A percentile compares a stretch with the other conserved stretches of the same genome.
Evolutionary conservation across 2,329 filamentous ascomycete species (phyloP).

Genomic region (Colletotrichum orbiculare): DNA sequence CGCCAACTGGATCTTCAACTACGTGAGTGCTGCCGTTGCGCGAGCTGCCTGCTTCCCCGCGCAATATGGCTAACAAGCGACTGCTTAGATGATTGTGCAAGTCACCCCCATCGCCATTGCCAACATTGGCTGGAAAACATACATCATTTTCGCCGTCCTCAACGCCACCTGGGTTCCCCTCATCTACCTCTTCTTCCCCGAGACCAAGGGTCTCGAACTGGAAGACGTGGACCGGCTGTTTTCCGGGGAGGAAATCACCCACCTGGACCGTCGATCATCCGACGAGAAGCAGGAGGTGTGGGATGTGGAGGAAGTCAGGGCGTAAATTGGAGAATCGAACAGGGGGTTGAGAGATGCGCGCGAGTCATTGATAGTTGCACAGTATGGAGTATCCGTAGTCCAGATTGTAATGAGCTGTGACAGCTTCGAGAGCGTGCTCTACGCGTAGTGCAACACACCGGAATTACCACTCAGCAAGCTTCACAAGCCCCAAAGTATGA

Average conservation of each 20-base stretch:
- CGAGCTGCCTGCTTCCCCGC: background rate
- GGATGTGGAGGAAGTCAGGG: conserved; percentile 24
- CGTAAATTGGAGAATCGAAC: background rate
- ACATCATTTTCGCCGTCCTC: conserved; percentile 44
- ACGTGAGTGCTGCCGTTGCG: conserved; percentile 39
- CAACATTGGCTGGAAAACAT: conserved; percentile 38
- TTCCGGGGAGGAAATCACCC: conserved; percentile 39
- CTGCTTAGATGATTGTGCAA: conserved; percentile 34
- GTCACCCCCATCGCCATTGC: conserved; percentile 35
- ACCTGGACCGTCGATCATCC: conserved; percentile 20
- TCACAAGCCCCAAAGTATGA: too few species aligned
- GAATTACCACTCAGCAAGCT: too few species aligned
- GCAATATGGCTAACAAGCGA: background rate
- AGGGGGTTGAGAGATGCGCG: background rate
- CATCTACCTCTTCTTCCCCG: conserved; percentile 47
- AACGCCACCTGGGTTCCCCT: conserved; percentile 44
- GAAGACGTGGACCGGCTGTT: conserved; percentile 49
- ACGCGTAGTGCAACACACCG: too few species aligned
- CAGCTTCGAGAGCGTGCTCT: background rate
- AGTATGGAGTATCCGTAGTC: background rate
- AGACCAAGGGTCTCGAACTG: conserved; percentile 51
- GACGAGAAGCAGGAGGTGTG: conserved; percentile 17
- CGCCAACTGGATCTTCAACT: conserved; percentile 49
- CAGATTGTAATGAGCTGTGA: conserved; percentile 2
- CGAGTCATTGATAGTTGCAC: background rate